These are phyloP conservation scores for Scedosporium dehoogii DNA, from an alignment of 2,329 filamentous ascomycete genomes.

Conservation along the genomic window DNA sequence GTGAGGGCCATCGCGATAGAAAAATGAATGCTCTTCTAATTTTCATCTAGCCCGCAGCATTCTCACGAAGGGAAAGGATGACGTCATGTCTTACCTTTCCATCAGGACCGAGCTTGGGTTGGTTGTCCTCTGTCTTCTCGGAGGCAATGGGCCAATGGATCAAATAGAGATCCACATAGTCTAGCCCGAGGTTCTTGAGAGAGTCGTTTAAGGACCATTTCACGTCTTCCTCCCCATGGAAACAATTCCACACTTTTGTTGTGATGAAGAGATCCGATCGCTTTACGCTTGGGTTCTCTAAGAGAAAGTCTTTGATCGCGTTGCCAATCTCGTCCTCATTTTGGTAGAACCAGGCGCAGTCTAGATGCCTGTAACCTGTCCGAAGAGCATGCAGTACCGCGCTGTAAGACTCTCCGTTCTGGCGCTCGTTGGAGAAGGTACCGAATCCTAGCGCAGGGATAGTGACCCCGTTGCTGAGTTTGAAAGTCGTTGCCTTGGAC, in stretches of 20 bases:
- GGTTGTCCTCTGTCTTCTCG: slow-evolving; percentile 30
- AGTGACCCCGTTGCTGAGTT: slow-evolving; percentile 41
- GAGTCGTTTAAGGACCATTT: slow-evolving; percentile 45
- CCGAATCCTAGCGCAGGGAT: slow-evolving; percentile 56
- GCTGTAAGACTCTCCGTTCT: slow-evolving; percentile 3
- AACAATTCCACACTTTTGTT: slow-evolving; percentile 51
- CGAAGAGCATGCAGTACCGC: slow-evolving; percentile 25
- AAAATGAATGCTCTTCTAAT: slow-evolving; percentile 10
- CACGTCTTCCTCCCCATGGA: slow-evolving; percentile 50
- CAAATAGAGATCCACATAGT: slow-evolving; percentile 38
- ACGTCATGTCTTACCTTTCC: slow-evolving; percentile 28
- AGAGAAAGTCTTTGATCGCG: slow-evolving; percentile 27
- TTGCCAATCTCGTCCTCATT: slow-evolving; percentile 36
- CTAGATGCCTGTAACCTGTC: slow-evolving; percentile 51
- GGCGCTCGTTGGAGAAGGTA: slow-evolving; percentile 32
- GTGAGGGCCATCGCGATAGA: slow-evolving; percentile 32
- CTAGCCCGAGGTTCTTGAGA: slow-evolving; percentile 42
- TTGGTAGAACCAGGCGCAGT: slow-evolving; percentile 49
- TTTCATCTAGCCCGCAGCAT: no score
- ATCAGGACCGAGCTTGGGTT: slow-evolving; percentile 20
- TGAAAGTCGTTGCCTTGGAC: slow-evolving; percentile 26
- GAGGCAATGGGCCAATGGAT: slow-evolving; percentile 57
- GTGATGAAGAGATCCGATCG: slow-evolving; percentile 19
- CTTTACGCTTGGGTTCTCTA: slow-evolving; percentile 12
- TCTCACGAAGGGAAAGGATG: slow-evolving; percentile 17